A percentile compares a stretch with the other conserved stretches of the same genome.
phyloP scores from a whole-genome alignment of 805 yeast species.

The Candida nonsorbophila region DNA sequence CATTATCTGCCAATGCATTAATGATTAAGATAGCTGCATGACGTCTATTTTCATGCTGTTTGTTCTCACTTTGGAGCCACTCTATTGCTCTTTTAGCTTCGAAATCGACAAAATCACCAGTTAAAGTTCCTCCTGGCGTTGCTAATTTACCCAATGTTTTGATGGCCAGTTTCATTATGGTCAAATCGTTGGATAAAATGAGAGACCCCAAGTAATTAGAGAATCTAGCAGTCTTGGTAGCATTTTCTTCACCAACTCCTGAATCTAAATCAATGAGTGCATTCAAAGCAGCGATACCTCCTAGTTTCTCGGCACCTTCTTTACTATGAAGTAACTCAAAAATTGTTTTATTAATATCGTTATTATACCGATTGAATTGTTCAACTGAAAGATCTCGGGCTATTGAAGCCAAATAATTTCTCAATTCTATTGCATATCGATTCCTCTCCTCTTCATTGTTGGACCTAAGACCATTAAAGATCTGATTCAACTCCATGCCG shows the following conservation, averaged over 20 bases:
- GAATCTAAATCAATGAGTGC: constrained; percentile 81
- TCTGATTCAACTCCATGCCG: constrained; percentile 47
- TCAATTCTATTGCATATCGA: constrained; percentile 65
- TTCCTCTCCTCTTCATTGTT: constrained; percentile 36
- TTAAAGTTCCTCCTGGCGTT: constrained; percentile 80
- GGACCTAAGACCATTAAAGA: constrained; percentile 46
- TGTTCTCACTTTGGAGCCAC: constrained; percentile 78
- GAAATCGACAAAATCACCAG: constrained; percentile 88
- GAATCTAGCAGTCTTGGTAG: constrained; percentile 82
- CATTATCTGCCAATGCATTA: constrained; percentile 76
- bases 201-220: constrained; percentile 83
- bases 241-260: constrained; percentile 69
- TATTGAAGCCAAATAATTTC: constrained; percentile 61
- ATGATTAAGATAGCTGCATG: constrained; percentile 88
- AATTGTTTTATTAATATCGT: constrained; percentile 80
- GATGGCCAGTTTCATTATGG: constrained; percentile 84
- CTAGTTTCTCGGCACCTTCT: constrained; percentile 68
- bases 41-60: constrained; percentile 70
- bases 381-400: constrained; percentile 81
- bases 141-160: constrained; percentile 84
- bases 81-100: constrained; percentile 88
- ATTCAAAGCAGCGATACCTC: constrained; percentile 89
- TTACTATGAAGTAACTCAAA: constrained; percentile 78
- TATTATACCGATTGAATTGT: constrained; percentile 74
- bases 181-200: constrained; percentile 76